These are phyloP conservation scores for Colletotrichum sp. DNA, from an alignment of 2,329 filamentous ascomycete genomes.

Conservation along the genomic window DNA sequence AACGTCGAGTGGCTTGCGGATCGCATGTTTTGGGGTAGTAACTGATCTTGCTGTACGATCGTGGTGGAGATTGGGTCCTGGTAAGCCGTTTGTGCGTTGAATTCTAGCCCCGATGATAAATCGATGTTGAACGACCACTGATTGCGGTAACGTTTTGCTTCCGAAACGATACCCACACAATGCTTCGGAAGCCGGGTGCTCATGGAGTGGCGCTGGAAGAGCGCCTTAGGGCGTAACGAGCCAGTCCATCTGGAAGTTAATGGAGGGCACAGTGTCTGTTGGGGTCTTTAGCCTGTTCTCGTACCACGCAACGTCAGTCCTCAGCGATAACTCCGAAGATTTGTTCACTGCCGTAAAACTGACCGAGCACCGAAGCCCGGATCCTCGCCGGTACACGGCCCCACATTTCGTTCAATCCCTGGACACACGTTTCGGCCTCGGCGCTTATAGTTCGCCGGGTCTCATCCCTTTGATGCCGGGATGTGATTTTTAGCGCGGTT, in stretches of 20 bases:
- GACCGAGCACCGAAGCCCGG: neutral
- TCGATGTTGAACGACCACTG: neutral
- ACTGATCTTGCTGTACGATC: neutral
- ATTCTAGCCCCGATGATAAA: neutral
- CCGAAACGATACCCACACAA: neutral
- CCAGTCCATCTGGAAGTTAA: rapidly evolving
- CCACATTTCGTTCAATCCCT: neutral
- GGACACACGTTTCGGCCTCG: neutral
- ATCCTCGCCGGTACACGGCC: neutral
- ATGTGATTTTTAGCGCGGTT: too few relatives aligned
- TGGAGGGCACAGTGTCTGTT: neutral
- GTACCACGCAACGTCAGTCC: neutral
- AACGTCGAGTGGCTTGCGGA: neutral
- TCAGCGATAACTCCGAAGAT: neutral
- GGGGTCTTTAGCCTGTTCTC: neutral
- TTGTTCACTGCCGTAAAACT: neutral
- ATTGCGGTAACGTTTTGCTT: neutral
- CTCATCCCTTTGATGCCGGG: too few relatives aligned
- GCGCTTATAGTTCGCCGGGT: neutral
- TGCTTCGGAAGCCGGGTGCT: neutral
- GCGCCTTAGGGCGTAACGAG: neutral
- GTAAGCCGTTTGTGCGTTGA: neutral
- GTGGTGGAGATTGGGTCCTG: neutral
- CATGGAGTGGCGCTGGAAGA: neutral
- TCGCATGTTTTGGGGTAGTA: neutral